Conservation (phyloP, 331 rosid species). For the Saraca asoca region DNA sequence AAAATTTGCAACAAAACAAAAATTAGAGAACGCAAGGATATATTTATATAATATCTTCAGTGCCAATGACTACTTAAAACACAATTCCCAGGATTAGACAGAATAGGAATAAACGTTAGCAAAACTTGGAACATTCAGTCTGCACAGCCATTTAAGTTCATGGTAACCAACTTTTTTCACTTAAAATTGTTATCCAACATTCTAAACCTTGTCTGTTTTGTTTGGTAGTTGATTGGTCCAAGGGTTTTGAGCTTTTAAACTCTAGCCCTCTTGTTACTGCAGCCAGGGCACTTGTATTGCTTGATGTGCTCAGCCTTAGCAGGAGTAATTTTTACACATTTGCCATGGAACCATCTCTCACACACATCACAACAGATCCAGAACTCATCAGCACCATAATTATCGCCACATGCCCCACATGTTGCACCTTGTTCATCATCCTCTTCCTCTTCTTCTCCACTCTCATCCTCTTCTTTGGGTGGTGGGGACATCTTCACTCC, state of each 20-base stretch:
- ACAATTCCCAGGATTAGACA: conserved; percentile 55
- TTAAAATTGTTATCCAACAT: conserved; percentile 53
- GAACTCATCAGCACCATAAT: conserved; percentile 87
- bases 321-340: conserved; percentile 97
- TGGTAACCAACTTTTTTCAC: conserved; percentile 50
- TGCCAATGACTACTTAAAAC: conserved; percentile 65
- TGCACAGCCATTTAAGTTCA: conserved; percentile 63
- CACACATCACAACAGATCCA: conserved; percentile 98
- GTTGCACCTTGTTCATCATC: conserved; percentile 97
- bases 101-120: conserved; percentile 55
- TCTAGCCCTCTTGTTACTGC: conserved; percentile 97
- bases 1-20: conserved; percentile 36
- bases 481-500: conserved; percentile 87
- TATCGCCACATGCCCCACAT: conserved; percentile 97
- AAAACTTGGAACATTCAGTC: conserved; percentile 75
- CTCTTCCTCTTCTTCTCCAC: conserved; percentile 91
- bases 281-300: conserved; percentile 99
- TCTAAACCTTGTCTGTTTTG: conserved; percentile 51
- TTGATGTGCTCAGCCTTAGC: conserved; percentile 99
- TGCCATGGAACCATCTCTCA: conserved; percentile 99
- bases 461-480: conserved; percentile 91
- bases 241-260: conserved; percentile 52
- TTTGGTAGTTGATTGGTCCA: conserved; percentile 38
- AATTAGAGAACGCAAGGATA: conserved; percentile 39
- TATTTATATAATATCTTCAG: conserved; percentile 44